Evolutionary conservation across 345 rosid species (phyloP).

Genomic region (Moricandia moricandioides): DNA sequence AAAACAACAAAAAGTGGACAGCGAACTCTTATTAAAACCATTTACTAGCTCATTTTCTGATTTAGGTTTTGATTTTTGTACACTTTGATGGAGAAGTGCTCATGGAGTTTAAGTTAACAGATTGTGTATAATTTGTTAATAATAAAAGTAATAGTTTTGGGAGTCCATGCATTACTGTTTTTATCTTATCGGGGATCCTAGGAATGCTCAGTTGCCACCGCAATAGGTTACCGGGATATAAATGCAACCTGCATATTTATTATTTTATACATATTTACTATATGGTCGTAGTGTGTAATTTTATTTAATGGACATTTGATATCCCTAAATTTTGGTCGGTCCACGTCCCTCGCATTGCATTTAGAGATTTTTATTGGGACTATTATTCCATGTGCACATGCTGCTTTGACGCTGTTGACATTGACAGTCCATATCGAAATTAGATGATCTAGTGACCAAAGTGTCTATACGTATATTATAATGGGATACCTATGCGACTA

Average conservation of each 20-base stretch:
- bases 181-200: conserved; percentile 30
- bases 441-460: not conserved
- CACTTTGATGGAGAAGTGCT: not conserved
- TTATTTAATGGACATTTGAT: conserved; percentile 22
- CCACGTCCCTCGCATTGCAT: conserved; percentile 20
- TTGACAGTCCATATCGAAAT: not conserved
- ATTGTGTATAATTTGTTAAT: not conserved
- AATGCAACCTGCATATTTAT: conserved; percentile 35
- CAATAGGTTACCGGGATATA: conserved; percentile 37
- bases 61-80: not conserved
- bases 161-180: conserved; percentile 18
- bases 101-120: not conserved
- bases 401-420: conserved; percentile 15
- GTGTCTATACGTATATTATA: not conserved
- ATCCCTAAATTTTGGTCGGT: conserved; percentile 31
- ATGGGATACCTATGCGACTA: not conserved
- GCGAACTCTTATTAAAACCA: not conserved
- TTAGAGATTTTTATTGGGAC: conserved; percentile 8
- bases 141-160: not conserved
- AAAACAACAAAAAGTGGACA: not conserved
- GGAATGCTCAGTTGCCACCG: conserved; percentile 40
- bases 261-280: conserved; percentile 3
- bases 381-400: conserved; percentile 23
- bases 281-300: conserved; percentile 5
- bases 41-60: not conserved